Conservation (phyloP, 2,329 filamentous ascomycete species). For the Xylaria sp. region DNA sequence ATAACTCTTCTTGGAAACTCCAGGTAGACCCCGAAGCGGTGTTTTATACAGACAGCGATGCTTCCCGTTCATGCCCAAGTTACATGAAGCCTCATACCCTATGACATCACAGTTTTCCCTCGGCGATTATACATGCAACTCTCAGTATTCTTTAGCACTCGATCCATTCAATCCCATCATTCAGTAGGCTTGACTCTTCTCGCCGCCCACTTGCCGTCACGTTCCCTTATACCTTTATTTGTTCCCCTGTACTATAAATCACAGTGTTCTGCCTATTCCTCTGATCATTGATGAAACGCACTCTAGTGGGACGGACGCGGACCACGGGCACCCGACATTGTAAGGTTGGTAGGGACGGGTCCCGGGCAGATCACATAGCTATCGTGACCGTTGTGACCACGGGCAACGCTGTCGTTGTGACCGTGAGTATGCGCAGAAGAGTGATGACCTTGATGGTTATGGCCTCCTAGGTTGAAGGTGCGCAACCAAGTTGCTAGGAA, state of each 20-base stretch:
- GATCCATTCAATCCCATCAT: neutral
- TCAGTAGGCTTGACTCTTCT: neutral
- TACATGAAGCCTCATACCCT: neutral
- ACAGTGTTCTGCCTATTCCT: neutral
- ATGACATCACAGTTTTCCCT: neutral
- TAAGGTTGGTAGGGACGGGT: conserved; percentile 4
- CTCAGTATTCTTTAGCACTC: neutral
- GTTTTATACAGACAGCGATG: conserved; percentile 10
- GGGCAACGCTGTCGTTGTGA: no score
- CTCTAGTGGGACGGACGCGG: neutral
- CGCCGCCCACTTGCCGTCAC: neutral
- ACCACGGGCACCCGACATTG: conserved; percentile 13
- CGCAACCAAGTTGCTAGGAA: neutral
- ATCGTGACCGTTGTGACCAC: neutral
- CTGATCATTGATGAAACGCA: neutral
- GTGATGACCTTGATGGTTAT: neutral
- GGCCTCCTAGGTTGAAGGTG: neutral
- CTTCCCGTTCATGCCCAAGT: neutral
- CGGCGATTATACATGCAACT: neutral
- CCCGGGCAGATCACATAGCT: neutral
- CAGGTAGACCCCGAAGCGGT: neutral
- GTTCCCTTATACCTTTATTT: neutral
- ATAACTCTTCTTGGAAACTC: neutral
- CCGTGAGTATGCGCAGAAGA: neutral
- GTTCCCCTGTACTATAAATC: neutral